These are phyloP conservation scores for Carpinus fangiana DNA, from an alignment of 306 rosid genomes.

Conservation along the genomic window DNA sequence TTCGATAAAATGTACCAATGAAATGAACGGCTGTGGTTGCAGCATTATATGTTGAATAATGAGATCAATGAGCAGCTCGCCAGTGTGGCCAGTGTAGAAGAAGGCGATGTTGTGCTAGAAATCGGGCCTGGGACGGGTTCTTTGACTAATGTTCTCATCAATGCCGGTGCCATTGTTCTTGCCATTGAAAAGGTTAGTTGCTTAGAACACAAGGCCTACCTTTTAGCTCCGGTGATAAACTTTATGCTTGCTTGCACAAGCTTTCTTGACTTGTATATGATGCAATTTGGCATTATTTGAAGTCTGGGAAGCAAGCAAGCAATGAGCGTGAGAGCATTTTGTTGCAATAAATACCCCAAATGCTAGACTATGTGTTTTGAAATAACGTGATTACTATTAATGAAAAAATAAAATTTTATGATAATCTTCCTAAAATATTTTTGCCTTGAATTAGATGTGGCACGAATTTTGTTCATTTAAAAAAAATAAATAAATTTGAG, in stretches of 20 bases:
- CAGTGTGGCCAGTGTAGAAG: conserved; percentile 54
- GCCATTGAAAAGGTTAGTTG: conserved; percentile 79
- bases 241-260: neutral
- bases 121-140: conserved; percentile 97
- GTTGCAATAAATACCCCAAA: no score
- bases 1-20: conserved; percentile 16
- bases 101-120: conserved; percentile 78
- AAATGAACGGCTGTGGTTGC: conserved; percentile 37
- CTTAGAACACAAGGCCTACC: neutral
- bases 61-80: conserved; percentile 75
- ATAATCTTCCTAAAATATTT: no score
- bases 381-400: no score
- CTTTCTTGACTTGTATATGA: neutral
- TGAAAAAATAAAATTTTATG: no score
- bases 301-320: neutral
- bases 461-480: neutral
- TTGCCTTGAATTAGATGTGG: neutral
- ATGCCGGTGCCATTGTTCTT: conserved; percentile 70
- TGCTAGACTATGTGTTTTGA: no score
- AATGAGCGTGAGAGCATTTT: neutral
- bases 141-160: conserved; percentile 71
- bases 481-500: neutral
- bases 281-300: neutral
- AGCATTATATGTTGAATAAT: conserved; percentile 86
- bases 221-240: neutral